phyloP scores from a whole-genome alignment of 257 asterid genomes.

The Petunia axillaris region DNA sequence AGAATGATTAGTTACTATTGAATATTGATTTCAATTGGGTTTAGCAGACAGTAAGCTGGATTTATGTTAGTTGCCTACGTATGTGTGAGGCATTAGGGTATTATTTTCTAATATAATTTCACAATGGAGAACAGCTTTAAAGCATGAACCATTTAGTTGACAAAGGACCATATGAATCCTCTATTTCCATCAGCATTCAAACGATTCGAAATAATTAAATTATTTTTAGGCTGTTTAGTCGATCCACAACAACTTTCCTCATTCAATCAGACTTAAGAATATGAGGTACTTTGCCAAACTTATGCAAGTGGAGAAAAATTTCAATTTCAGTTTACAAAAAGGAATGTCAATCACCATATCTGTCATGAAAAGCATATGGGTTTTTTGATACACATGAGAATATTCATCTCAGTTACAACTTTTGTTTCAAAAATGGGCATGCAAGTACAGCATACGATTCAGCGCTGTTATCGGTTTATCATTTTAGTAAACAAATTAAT shows the following conservation, averaged over 20 bases:
- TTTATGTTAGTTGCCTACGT: too few species aligned
- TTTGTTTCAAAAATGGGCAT: neutral
- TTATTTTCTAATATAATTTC: neutral
- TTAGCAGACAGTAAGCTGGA: too few species aligned
- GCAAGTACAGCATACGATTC: neutral
- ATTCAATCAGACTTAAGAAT: neutral
- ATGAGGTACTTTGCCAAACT: neutral
- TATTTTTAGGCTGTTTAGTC: neutral
- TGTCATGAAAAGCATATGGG: neutral
- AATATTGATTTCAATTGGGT: too few species aligned
- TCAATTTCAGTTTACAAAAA: neutral
- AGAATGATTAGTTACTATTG: too few species aligned
- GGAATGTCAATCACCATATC: neutral
- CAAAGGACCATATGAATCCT: neutral
- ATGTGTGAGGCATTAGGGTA: too few species aligned
- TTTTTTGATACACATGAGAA: neutral
- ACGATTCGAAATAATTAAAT: neutral
- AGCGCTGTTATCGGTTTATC: neutral
- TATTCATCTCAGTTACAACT: conserved; percentile 11
- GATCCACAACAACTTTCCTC: neutral
- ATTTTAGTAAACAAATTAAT: neutral
- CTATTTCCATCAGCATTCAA: neutral
- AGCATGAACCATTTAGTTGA: neutral
- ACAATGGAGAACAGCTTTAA: neutral
- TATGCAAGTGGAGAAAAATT: neutral